Percentiles rank a stretch among this genome's conserved stretches.
Conservation (phyloP, 768 basidiomycete species). For the Lactarius trivialis region DNA sequence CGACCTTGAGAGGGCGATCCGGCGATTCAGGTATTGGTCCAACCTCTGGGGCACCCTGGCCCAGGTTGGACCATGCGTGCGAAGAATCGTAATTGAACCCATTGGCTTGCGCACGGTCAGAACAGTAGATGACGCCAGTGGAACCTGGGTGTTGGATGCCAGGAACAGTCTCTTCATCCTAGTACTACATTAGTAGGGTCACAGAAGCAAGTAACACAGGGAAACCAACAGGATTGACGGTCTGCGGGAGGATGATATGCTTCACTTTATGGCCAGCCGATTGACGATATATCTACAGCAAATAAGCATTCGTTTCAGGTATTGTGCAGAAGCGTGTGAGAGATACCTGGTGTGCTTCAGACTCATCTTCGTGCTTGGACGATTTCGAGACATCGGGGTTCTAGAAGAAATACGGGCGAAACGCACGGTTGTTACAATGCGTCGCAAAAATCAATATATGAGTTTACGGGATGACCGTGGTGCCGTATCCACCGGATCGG, state of each 20-base stretch:
- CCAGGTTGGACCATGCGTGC: conserved; percentile 82
- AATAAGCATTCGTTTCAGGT: background rate
- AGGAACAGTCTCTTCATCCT: conserved; percentile 88
- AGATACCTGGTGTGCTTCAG: conserved; percentile 77
- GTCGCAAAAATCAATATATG: conserved; percentile 23
- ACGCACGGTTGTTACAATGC: conserved; percentile 23
- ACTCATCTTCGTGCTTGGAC: conserved; percentile 71
- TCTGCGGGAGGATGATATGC: conserved; percentile 49
- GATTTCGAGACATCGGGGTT: conserved; percentile 61
- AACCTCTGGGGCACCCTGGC: conserved; percentile 90
- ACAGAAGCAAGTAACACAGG: background rate
- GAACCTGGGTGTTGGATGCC: conserved; percentile 74
- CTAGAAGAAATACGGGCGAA: conserved; percentile 39
- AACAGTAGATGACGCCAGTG: conserved; percentile 76
- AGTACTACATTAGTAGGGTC: background rate
- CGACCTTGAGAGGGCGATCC: conserved; percentile 55
- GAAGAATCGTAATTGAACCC: conserved; percentile 77
- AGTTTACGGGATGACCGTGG: conserved; percentile 11
- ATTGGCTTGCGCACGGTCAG: conserved; percentile 91
- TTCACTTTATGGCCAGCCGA: conserved; percentile 64
- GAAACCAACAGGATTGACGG: conserved; percentile 55
- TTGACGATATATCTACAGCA: conserved; percentile 63
- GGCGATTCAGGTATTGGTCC: conserved; percentile 76
- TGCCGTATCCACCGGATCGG: conserved; percentile 13
- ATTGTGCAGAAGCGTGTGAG: background rate